Base-by-base conservation (phyloP, 371 early-diverging fungal species). In the Mucor saturninus region DNA sequence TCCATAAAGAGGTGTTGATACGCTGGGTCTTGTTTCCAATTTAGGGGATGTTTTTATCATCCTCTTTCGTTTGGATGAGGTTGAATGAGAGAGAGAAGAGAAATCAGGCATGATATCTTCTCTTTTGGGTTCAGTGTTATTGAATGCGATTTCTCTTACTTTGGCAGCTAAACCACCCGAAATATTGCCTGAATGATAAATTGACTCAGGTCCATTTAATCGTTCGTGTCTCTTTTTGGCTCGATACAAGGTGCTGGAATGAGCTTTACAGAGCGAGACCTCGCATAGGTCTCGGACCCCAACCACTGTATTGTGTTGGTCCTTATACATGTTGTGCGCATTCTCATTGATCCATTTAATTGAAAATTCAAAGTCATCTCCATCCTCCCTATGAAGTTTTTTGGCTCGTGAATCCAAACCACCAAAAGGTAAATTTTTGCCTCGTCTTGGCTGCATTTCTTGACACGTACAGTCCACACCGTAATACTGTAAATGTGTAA, bases 211-310 rank as follows among this genome's bases (percentile, higher is more conserved):
- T 35, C 35, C 35, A n/a, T 39, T 39, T 59, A 37, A 35, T 50
- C 65, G 51, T 45, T 74, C 63, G 29, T 72, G 67, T 43, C 63
- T 64, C 65, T 75, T 72, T 48, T 72, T 72, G n/a, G 76, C 76
- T 48, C 76, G 54, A 54, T 72, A 72, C n/a, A 75, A 48, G 29
- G 73, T 70, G 39, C 72, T 72, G 15, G 69, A 69, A 62, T 72
- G 73, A 13, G 73, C 76, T 54, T 75, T 75, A 43, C 73, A 75
- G 14, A 75, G 71, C 26, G 76, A 72, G 11, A 75, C 76, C 54
- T 75, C 73, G 10, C 62, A 31, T 9, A 75, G 5, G 15, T 65
- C 60, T 45, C 55, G 52, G 11, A 65, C 40, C 7, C 63, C 68
- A 3, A 63, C 26, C 4, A 71, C 56, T 13, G 38, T 38, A 13